Percentiles rank a stretch among this genome's conserved stretches.
Conservation (phyloP, 768 basidiomycete species). For the Phlebiopsis gigantea region DNA sequence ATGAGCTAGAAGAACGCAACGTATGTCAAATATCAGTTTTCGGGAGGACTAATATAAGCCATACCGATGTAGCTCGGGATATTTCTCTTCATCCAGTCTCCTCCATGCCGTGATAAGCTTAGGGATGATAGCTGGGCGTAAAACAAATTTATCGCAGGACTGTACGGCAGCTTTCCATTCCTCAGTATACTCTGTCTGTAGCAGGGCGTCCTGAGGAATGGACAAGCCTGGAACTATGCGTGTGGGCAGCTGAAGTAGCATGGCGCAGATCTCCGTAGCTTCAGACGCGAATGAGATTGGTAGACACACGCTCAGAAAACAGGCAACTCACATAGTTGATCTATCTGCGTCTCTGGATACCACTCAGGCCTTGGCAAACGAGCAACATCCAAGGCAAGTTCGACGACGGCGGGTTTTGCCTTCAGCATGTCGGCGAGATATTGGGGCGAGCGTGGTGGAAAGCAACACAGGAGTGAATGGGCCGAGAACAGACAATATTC, state of each 20-base stretch:
- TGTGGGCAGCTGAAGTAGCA: slow-evolving; percentile 20
- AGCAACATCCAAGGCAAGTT: slow-evolving; percentile 24
- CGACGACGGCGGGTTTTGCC: slow-evolving; percentile 16
- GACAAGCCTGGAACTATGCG: slow-evolving; percentile 1
- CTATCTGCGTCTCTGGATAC: slow-evolving; percentile 24
- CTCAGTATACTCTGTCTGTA: background rate
- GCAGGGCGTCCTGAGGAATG: background rate
- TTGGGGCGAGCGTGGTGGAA: slow-evolving; percentile 8
- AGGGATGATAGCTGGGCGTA: background rate
- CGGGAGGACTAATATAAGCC: too few relatives aligned
- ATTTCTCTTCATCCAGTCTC: background rate
- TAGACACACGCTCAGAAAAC: slow-evolving; percentile 1
- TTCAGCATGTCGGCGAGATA: slow-evolving; percentile 18
- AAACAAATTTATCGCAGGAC: background rate
- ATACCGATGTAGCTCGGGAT: background rate
- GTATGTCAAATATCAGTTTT: too few relatives aligned
- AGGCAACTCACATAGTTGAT: slow-evolving; percentile 12
- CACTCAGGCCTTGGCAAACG: slow-evolving; percentile 20
- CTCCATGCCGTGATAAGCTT: background rate
- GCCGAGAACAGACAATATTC: slow-evolving; percentile 11
- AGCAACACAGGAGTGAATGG: slow-evolving; percentile 14
- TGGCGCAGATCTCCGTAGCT: slow-evolving; percentile 20
- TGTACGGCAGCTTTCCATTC: background rate
- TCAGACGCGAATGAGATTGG: slow-evolving; percentile 16
- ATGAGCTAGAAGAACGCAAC: background rate